Percentiles rank a stretch among this genome's conserved stretches.
Conservation (phyloP, 192 early-diverging fungal species). For the Podochytrium sp. region DNA sequence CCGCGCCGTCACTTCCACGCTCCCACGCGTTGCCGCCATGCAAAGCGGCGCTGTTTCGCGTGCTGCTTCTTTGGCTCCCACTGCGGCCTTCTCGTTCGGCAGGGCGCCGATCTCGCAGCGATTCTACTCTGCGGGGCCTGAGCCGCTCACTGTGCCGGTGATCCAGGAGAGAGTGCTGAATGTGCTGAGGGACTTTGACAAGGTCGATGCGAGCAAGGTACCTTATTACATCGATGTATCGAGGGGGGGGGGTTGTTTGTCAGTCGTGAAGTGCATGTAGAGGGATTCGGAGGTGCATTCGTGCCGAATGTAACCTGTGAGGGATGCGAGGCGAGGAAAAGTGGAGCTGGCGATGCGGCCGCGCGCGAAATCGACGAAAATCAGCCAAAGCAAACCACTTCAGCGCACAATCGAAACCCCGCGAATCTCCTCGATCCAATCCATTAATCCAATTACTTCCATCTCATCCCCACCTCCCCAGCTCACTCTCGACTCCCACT, state of each 20-base stretch:
- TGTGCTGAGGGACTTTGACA: slow-evolving; percentile 93
- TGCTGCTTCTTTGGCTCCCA: neutral
- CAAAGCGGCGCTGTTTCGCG: neutral
- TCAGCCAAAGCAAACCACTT: too few relatives aligned
- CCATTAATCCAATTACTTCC: neutral
- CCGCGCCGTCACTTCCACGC: neutral
- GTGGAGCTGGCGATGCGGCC: too few relatives aligned
- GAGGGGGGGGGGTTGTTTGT: neutral
- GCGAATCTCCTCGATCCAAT: too few relatives aligned
- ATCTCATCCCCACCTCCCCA: slow-evolving; percentile 37
- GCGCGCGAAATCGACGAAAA: too few relatives aligned
- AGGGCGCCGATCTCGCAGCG: slow-evolving; percentile 21
- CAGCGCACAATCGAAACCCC: too few relatives aligned
- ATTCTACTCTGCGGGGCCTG: slow-evolving; percentile 76
- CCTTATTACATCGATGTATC: slow-evolving; percentile 5
- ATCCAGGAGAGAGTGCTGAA: slow-evolving; percentile 88
- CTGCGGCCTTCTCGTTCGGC: neutral
- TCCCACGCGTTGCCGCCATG: neutral
- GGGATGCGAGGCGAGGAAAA: neutral
- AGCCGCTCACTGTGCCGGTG: slow-evolving; percentile 61
- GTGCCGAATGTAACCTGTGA: too few relatives aligned
- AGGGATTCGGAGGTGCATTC: too few relatives aligned
- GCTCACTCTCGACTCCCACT: slow-evolving; percentile 84
- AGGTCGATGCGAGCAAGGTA: slow-evolving; percentile 93
- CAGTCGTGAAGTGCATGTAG: too few relatives aligned